Evolutionary conservation across 2,329 filamentous ascomycete genomes (phyloP).

Genomic region (Colletotrichum spinosum): DNA sequence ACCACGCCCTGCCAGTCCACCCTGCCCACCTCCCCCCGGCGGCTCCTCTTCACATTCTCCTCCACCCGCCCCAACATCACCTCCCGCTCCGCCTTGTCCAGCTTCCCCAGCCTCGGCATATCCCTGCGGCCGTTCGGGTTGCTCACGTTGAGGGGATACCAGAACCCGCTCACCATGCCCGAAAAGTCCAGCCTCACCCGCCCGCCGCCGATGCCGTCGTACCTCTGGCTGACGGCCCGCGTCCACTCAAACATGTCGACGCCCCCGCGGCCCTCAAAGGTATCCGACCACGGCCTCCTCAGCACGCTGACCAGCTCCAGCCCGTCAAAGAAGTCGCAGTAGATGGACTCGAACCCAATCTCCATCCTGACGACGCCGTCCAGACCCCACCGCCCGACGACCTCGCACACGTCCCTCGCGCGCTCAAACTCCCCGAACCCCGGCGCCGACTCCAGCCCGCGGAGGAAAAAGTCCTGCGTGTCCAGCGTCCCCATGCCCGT

Average conservation of each 20-base stretch:
- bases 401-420: constrained; percentile 66
- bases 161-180: constrained; percentile 63
- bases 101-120: constrained; percentile 47
- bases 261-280: constrained; percentile 35
- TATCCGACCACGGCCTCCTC: constrained; percentile 43
- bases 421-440: constrained; percentile 58
- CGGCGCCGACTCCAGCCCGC: constrained; percentile 47
- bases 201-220: constrained; percentile 57
- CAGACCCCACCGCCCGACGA: constrained; percentile 66
- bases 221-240: constrained; percentile 56
- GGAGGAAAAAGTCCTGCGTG: constrained; percentile 72
- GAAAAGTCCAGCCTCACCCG: constrained; percentile 60
- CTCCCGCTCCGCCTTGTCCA: constrained; percentile 45
- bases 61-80: constrained; percentile 57
- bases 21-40: constrained; percentile 41
- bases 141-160: constrained; percentile 62
- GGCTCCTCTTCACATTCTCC: constrained; percentile 49
- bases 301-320: constrained; percentile 51
- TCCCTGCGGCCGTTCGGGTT: constrained; percentile 50
- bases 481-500: constrained; percentile 74
- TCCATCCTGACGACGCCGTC: constrained; percentile 77
- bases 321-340: constrained; percentile 69
- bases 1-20: constrained; percentile 75
- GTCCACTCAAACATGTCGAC: constrained; percentile 54
- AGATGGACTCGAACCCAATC: constrained; percentile 76